Percentiles rank a stretch among this genome's conserved stretches.
Evolutionary conservation across 2,329 filamentous ascomycete genomes (phyloP).

Genomic region (Zymoseptoria brevis): DNA sequence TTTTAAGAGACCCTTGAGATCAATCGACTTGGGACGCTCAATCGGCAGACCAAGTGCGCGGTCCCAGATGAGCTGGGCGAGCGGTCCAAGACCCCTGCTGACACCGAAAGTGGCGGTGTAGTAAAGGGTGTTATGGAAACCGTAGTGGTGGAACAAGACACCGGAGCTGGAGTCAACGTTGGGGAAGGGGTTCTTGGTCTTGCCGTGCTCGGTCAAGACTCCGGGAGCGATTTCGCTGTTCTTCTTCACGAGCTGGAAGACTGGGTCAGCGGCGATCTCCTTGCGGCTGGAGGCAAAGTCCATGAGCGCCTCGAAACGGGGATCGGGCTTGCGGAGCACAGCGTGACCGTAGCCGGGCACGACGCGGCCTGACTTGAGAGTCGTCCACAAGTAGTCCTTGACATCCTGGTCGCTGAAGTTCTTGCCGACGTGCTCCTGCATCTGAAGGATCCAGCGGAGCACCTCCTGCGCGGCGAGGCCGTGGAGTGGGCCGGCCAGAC

Average conservation of each 20-base stretch:
- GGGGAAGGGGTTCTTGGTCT: slow-evolving; percentile 99
- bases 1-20: slow-evolving; percentile 76
- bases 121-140: slow-evolving; percentile 94
- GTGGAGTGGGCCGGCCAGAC: slow-evolving; percentile 95
- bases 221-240: slow-evolving; percentile 99
- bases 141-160: slow-evolving; percentile 97
- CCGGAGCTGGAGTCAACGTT: slow-evolving; percentile 99
- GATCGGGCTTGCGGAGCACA: slow-evolving; percentile 98
- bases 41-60: slow-evolving; percentile 88
- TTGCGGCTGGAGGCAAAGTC: slow-evolving; percentile 80
- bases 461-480: slow-evolving; percentile 99
- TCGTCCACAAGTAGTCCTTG: slow-evolving; percentile 97
- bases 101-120: slow-evolving; percentile 69
- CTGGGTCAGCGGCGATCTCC: slow-evolving; percentile 92
- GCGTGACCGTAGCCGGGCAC: slow-evolving; percentile 98
- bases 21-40: slow-evolving; percentile 96
- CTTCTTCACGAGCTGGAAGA: slow-evolving; percentile 99
- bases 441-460: slow-evolving; percentile 96
- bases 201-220: slow-evolving; percentile 98
- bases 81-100: slow-evolving; percentile 69
- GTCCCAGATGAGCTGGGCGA: slow-evolving; percentile 95
- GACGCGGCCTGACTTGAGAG: slow-evolving; percentile 89
- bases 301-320: slow-evolving; percentile 96
- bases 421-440: slow-evolving; percentile 91
- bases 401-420: slow-evolving; percentile 95